Conservation (phyloP, 305 asterid genomes). For the Fraxinus velutina region DNA sequence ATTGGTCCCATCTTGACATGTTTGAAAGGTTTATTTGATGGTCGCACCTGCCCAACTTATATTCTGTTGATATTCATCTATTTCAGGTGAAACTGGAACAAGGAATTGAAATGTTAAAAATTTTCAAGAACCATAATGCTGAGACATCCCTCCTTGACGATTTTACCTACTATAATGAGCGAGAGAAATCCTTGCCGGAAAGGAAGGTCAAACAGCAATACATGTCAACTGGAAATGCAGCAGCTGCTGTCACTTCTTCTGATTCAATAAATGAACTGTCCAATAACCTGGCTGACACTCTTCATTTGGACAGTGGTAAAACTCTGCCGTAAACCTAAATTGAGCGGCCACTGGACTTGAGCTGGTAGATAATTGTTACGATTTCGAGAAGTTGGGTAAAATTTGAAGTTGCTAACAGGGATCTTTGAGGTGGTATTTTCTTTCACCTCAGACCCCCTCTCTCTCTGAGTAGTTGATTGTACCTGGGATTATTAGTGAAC, state of each 20-base stretch:
- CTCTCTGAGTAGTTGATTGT: slow-evolving; percentile 37
- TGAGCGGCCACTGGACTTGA: slow-evolving; percentile 32
- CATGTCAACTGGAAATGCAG: slow-evolving; percentile 39
- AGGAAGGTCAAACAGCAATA: slow-evolving; percentile 77
- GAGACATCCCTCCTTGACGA: slow-evolving; percentile 89
- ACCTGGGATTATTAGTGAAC: slow-evolving; percentile 34
- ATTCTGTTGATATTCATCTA: slow-evolving; percentile 9
- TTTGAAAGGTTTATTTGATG: slow-evolving; percentile 3
- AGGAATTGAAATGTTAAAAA: slow-evolving; percentile 85
- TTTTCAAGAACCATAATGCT: slow-evolving; percentile 78
- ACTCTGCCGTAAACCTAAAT: slow-evolving; percentile 44
- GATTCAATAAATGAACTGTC: slow-evolving; percentile 78
- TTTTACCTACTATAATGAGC: slow-evolving; percentile 81
- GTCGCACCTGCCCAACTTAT: slow-evolving; percentile 12
- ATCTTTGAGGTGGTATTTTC: slow-evolving; percentile 48
- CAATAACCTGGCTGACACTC: slow-evolving; percentile 61
- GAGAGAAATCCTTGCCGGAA: slow-evolving; percentile 71
- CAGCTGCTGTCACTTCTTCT: slow-evolving; percentile 35
- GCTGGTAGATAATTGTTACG: slow-evolving; percentile 30
- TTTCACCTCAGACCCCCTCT: slow-evolving; percentile 29
- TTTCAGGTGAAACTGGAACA: slow-evolving; percentile 84
- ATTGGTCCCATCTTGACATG: not conserved
- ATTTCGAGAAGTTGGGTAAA: slow-evolving; percentile 24
- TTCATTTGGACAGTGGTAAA: slow-evolving; percentile 63
- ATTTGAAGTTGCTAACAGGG: slow-evolving; percentile 36